Percentiles rank a stretch among this genome's conserved stretches.
Conservation (phyloP, 2,329 filamentous ascomycete genomes). For the Emericellopsis cladophorae region DNA sequence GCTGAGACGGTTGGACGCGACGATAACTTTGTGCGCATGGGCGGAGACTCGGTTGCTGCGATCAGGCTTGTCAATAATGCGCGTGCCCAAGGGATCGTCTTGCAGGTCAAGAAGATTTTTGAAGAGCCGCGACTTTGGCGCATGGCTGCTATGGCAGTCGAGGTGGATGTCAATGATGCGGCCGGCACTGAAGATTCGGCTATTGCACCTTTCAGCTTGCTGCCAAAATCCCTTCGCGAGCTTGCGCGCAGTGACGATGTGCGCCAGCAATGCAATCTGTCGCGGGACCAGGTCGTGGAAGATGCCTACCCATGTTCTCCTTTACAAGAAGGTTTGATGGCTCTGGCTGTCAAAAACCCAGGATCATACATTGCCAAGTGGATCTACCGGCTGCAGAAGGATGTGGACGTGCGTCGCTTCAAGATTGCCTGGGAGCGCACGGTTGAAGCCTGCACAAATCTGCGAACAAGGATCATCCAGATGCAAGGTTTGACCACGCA, state of each 20-base stretch:
- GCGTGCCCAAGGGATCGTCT: background rate
- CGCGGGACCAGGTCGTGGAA: conserved; percentile 16
- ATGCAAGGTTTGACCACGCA: background rate
- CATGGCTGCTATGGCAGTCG: conserved; percentile 5
- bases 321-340: conserved; percentile 35
- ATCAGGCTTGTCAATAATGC: conserved; percentile 4
- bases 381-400: conserved; percentile 7
- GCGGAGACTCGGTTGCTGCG: conserved; percentile 7
- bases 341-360: conserved; percentile 24
- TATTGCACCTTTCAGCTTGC: background rate
- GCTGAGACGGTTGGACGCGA: conserved; percentile 2
- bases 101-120: conserved; percentile 7
- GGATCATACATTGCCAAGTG: conserved; percentile 19
- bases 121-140: background rate
- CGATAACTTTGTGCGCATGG: conserved; percentile 5
- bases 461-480: conserved; percentile 4
- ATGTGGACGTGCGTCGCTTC: conserved; percentile 7
- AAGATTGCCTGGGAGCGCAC: conserved; percentile 5
- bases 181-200: background rate
- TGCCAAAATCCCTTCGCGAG: background rate
- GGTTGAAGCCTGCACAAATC: background rate
- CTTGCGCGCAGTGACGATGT: background rate
- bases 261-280: background rate
- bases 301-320: conserved; percentile 36
- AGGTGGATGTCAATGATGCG: conserved; percentile 3